phyloP scores from a whole-genome alignment of 495 filamentous ascomycete species.

The Penicillium samsonianum region DNA sequence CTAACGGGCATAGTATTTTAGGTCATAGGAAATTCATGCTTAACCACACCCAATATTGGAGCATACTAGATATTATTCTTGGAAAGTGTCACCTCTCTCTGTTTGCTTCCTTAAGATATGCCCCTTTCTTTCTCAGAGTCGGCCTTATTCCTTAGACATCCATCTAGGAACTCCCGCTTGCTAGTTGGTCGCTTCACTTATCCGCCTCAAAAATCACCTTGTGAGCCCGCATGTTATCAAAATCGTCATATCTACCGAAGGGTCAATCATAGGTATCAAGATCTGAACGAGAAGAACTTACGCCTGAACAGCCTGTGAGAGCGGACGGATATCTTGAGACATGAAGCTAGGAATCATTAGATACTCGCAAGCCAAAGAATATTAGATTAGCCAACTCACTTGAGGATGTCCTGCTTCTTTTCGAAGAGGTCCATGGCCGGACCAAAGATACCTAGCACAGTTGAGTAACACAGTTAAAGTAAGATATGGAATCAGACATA shows the following conservation, averaged over 20 bases:
- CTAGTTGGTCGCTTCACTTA: conserved; percentile 20
- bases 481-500: conserved; percentile 2
- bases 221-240: conserved; percentile 39
- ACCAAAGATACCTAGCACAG: conserved; percentile 35
- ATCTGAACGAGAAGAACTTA: conserved; percentile 16
- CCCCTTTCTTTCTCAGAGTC: too few relatives aligned
- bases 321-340: conserved; percentile 38
- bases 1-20: too few relatives aligned
- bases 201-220: conserved; percentile 42
- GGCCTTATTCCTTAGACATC: too few relatives aligned
- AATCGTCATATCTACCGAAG: conserved; percentile 33
- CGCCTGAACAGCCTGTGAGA: conserved; percentile 39
- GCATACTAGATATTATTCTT: too few relatives aligned
- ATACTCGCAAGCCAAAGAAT: neutral
- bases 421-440: conserved; percentile 70
- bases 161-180: too few relatives aligned
- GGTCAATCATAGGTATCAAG: neutral
- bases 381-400: conserved; percentile 21
- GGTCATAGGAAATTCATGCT: too few relatives aligned
- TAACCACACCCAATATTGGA: too few relatives aligned
- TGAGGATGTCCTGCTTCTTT: conserved; percentile 43
- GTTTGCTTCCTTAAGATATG: too few relatives aligned
- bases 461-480: conserved; percentile 5
- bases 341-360: conserved; percentile 36
- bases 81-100: too few relatives aligned